These are phyloP conservation scores for Yamadazyma triangularis DNA, from an alignment of 1,139 yeast species.

Conservation along the genomic window DNA sequence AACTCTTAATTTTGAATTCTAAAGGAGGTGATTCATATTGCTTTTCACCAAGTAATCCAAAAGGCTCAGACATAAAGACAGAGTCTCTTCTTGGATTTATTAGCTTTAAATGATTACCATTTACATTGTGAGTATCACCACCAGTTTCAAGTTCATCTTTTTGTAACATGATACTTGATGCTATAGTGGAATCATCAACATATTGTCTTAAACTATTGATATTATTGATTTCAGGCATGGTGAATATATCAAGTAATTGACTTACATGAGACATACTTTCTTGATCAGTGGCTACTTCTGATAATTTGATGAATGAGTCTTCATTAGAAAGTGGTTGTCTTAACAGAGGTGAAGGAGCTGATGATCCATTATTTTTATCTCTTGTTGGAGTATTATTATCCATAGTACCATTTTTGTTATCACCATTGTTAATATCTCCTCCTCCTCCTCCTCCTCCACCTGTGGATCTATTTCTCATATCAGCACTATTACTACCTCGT, in stretches of 20 bases:
- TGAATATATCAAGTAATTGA: conserved; percentile 17
- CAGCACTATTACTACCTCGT: conserved; percentile 1
- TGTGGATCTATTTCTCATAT: not conserved
- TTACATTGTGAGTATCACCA: conserved; percentile 32
- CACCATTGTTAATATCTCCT: not conserved
- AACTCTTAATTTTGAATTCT: conserved; percentile 35
- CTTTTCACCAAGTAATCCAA: conserved; percentile 19
- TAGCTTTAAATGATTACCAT: conserved; percentile 23
- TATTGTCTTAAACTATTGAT: conserved; percentile 20
- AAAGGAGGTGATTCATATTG: conserved; percentile 5
- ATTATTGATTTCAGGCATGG: conserved; percentile 30
- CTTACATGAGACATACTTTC: not conserved
- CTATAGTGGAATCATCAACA: conserved; percentile 17
- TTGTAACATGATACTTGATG: conserved; percentile 29
- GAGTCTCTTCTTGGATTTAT: conserved; percentile 15
- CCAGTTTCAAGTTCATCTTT: conserved; percentile 28
- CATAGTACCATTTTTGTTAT: not conserved
- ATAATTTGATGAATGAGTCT: not conserved
- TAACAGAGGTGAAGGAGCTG: not conserved
- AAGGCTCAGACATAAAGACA: conserved; percentile 13
- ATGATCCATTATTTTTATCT: no score
- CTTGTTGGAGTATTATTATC: not conserved
- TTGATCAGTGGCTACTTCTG: not conserved
- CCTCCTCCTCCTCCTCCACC: not conserved
- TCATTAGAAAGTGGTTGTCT: not conserved